These are phyloP conservation scores for Echeveria elegans DNA, from an alignment of 164 flowering plant species.

Conservation along the genomic window DNA sequence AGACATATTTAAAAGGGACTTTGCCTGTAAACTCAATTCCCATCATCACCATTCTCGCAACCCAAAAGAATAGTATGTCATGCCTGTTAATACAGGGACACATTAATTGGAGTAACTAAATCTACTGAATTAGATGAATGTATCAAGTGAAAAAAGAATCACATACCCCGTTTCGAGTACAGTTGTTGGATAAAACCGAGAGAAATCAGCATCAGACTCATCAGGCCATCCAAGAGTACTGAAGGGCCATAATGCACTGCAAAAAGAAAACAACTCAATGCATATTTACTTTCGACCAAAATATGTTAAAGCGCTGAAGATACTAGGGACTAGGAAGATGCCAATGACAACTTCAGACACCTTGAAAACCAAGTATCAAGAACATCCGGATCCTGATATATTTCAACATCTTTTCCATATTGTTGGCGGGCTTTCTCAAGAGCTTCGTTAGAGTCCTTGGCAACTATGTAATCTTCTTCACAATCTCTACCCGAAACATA, in stretches of 20 bases:
- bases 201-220: slow-evolving; percentile 63
- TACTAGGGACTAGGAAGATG: neutral
- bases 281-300: neutral
- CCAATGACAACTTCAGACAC: neutral
- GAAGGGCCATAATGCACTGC: slow-evolving; percentile 89
- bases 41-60: slow-evolving; percentile 99
- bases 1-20: slow-evolving; percentile 71
- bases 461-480: slow-evolving; percentile 89
- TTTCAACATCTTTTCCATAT: slow-evolving; percentile 71
- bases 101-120: neutral
- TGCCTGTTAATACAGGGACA: slow-evolving; percentile 51
- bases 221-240: slow-evolving; percentile 99
- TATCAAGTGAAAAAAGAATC: neutral
- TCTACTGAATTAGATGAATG: neutral
- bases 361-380: slow-evolving; percentile 91
- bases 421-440: slow-evolving; percentile 56
- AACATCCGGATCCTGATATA: slow-evolving; percentile 97
- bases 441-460: slow-evolving; percentile 66
- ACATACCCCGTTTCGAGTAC: slow-evolving; percentile 92
- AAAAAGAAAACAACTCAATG: neutral
- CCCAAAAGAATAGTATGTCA: slow-evolving; percentile 98
- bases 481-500: slow-evolving; percentile 69
- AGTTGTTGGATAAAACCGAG: slow-evolving; percentile 72
- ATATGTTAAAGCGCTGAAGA: neutral
- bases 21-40: slow-evolving; percentile 92